Base-by-base conservation (phyloP, 1,139 yeast species). In the Suhomyces bokatorum region DNA sequence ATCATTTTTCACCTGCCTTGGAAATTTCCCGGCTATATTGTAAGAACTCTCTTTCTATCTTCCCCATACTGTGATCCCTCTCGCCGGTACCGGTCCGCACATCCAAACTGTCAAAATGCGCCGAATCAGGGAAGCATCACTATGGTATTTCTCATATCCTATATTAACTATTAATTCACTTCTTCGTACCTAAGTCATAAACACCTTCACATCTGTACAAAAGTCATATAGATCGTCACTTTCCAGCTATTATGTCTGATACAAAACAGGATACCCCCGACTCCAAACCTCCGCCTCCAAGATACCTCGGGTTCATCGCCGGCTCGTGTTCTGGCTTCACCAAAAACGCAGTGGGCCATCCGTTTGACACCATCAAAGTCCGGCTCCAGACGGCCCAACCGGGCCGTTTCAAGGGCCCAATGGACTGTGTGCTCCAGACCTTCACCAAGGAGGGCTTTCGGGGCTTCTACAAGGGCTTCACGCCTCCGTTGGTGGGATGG, bases 401-500 rank as follows among this genome's bases (percentile, higher is more conserved):
- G 37, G 88, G 89, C 0, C 69, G 83, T 43, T 89, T 88, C 69
- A 81, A 72, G 43, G 96, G 96, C 1, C 95, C 96, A 0, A 59
- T 87, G 57, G 96, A 89, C 60, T 87, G 96, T 63, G 82, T 87
- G 3, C 57, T 74, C 58, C 83, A 86, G 60, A 89, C 97, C 0
- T 58, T 87, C 20, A 72, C 70, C 48, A 80, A 83, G 28, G 96
- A 89, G 60, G 97, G 97, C 3, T 52, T 83, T 3, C 66, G 73
- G 24, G 97, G 96, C 0, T 79, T 89, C 43, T 89, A 88, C 61
- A 82, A 89, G 56, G 97, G 97, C 0, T 89, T 90, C 52, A 87
- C 96, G 0, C 97, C 97, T 7, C 97, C 97, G 1, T 70, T 90
- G 51, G 80, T 88, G 13, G 97, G 97, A 0, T 90, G 97, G 97